phyloP scores from a whole-genome alignment of 2,329 filamentous ascomycete genomes.

The Aspergillus fischeri region DNA sequence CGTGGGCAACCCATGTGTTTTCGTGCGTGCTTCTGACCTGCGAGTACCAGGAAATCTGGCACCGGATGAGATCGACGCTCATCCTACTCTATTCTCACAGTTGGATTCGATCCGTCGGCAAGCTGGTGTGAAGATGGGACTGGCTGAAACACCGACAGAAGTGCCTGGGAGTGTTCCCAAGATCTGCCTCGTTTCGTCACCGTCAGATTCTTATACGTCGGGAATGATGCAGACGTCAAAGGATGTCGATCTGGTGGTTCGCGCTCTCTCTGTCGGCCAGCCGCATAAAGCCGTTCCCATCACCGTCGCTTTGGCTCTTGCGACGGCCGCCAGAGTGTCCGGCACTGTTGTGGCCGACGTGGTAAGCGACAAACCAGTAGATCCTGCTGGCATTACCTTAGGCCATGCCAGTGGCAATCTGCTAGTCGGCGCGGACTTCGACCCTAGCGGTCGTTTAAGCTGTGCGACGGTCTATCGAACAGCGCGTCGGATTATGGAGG shows the following conservation, averaged over 20 bases:
- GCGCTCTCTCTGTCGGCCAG: slow-evolving; percentile 54
- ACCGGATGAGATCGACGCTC: slow-evolving; percentile 51
- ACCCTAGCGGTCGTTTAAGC: slow-evolving; percentile 29
- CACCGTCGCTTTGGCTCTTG: slow-evolving; percentile 51
- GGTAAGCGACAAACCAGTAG: slow-evolving; percentile 20
- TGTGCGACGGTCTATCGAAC: slow-evolving; percentile 46
- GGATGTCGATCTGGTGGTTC: slow-evolving; percentile 40
- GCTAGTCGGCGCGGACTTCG: slow-evolving; percentile 41
- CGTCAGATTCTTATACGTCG: slow-evolving; percentile 6
- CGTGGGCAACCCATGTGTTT: slow-evolving; percentile 61
- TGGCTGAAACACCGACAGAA: slow-evolving; percentile 43
- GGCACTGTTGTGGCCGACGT: slow-evolving; percentile 38
- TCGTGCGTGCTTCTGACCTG: slow-evolving; percentile 54
- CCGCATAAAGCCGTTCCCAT: slow-evolving; percentile 55
- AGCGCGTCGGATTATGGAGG: slow-evolving; percentile 47
- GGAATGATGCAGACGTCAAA: slow-evolving; percentile 26
- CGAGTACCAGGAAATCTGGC: slow-evolving; percentile 40
- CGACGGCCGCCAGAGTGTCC: slow-evolving; percentile 45
- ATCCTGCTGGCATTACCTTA: slow-evolving; percentile 36
- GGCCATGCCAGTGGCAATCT: slow-evolving; percentile 48
- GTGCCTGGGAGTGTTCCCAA: slow-evolving; percentile 59
- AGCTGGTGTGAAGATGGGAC: slow-evolving; percentile 59
- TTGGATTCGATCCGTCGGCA: slow-evolving; percentile 55
- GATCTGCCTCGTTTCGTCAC: slow-evolving; percentile 52
- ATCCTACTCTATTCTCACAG: slow-evolving; percentile 40